Evolutionary conservation across 2,329 filamentous ascomycete species (phyloP).

Genomic region (Beauveria sp.): DNA sequence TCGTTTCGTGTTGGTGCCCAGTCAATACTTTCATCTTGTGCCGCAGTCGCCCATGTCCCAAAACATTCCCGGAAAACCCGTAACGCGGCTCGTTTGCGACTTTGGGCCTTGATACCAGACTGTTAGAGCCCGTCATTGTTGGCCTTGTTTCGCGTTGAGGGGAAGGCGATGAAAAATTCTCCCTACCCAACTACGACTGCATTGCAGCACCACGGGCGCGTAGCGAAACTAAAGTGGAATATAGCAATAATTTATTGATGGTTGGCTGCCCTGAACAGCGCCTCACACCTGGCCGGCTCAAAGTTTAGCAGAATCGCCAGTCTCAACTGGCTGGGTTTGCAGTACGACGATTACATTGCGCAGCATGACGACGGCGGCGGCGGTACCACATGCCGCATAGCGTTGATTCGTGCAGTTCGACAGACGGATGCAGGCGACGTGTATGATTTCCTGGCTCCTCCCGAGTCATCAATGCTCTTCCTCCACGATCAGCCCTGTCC

Average conservation of each 20-base stretch:
- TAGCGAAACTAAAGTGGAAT: neutral
- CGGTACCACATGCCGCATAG: neutral
- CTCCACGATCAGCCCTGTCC: neutral
- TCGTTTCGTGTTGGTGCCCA: neutral
- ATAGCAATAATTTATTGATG: neutral
- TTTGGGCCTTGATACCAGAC: neutral
- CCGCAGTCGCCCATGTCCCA: neutral
- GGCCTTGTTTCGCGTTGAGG: neutral
- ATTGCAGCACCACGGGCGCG: neutral
- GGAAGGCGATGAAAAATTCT: neutral
- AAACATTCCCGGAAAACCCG: neutral
- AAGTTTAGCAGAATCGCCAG: neutral
- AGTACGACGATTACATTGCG: neutral
- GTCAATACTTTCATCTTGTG: neutral
- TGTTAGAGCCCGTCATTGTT: neutral
- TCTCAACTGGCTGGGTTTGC: neutral
- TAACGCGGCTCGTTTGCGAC: neutral
- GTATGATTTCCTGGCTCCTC: constrained; percentile 3
- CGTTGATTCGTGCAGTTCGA: neutral
- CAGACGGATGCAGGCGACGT: constrained; percentile 6
- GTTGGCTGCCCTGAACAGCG: neutral
- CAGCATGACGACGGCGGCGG: neutral
- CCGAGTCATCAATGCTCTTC: neutral
- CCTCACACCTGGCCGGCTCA: neutral
- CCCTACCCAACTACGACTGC: neutral